Percentiles rank a stretch among this genome's conserved stretches.
Conservation (phyloP, 2,329 filamentous ascomycete species). For the Leptographium flavum region DNA sequence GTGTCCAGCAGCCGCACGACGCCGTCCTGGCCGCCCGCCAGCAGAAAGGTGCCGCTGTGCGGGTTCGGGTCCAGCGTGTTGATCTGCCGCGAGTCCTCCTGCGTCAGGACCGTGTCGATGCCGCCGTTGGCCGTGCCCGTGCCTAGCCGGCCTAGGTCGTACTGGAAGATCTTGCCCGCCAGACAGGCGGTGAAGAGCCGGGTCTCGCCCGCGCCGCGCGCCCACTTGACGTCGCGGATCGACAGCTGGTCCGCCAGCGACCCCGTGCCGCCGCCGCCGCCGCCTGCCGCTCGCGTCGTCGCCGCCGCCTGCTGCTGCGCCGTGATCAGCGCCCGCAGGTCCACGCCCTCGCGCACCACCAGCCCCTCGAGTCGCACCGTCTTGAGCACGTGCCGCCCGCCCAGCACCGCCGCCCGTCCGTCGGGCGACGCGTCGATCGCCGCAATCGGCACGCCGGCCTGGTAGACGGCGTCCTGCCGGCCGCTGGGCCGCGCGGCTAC, state of each 20-base stretch:
- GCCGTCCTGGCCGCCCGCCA: slow-evolving; percentile 51
- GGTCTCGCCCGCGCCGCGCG: slow-evolving; percentile 26
- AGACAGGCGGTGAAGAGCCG: slow-evolving; percentile 49
- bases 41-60: slow-evolving; percentile 38
- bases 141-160: slow-evolving; percentile 40
- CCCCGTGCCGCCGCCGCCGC: slow-evolving; percentile 16
- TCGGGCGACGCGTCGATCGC: slow-evolving; percentile 46
- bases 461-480: slow-evolving; percentile 40
- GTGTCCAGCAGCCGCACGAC: slow-evolving; percentile 48
- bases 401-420: slow-evolving; percentile 39
- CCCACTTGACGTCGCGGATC: slow-evolving; percentile 49
- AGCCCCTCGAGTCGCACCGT: slow-evolving; percentile 41
- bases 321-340: slow-evolving; percentile 40
- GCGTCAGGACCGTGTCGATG: slow-evolving; percentile 41
- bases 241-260: slow-evolving; percentile 42
- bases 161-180: slow-evolving; percentile 50
- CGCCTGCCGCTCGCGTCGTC: slow-evolving; percentile 15
- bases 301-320: slow-evolving; percentile 30
- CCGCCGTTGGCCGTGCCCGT: slow-evolving; percentile 23
- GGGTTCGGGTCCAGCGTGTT: slow-evolving; percentile 51
- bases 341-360: slow-evolving; percentile 39
- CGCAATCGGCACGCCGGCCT: slow-evolving; percentile 36
- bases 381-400: slow-evolving; percentile 46
- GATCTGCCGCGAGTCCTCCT: slow-evolving; percentile 48
- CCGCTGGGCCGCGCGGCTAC: slow-evolving; percentile 34